A percentile compares a stretch with the other conserved stretches of the same genome.
Conservation (phyloP, 164 flowering plant genomes). For the Taxillus chinensis region DNA sequence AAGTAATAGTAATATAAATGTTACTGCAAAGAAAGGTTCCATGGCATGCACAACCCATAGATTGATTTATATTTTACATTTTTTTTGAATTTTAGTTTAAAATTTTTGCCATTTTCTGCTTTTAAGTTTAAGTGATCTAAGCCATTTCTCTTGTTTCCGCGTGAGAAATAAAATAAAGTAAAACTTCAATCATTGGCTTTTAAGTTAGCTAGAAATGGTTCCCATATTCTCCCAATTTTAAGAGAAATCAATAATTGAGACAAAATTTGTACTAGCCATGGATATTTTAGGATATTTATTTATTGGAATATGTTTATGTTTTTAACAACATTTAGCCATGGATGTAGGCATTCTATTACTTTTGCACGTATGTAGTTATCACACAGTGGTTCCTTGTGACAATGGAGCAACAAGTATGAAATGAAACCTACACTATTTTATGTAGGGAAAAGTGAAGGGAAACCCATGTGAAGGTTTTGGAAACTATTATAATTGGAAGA, state of each 20-base stretch:
- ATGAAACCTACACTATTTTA: not conserved
- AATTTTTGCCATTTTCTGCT: not conserved
- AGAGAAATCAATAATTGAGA: no score
- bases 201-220: no score
- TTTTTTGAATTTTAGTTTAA: not conserved
- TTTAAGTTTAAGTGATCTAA: not conserved
- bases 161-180: no score
- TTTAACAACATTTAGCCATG: no score
- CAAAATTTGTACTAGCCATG: no score
- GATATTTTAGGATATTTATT: no score
- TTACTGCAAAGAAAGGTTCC: conserved; percentile 18
- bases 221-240: no score
- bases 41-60: conserved; percentile 16
- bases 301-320: no score
- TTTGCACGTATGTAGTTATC: not conserved
- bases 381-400: not conserved
- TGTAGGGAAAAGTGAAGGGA: conserved; percentile 23
- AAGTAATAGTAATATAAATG: conserved; percentile 2
- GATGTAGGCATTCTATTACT: not conserved
- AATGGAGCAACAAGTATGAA: not conserved
- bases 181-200: no score
- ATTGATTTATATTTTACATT: not conserved
- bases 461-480: conserved; percentile 12
- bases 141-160: not conserved
- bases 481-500: conserved; percentile 7